Base-by-base conservation (phyloP, 2,329 filamentous ascomycete species). In the Thielaviopsis populi region DNA sequence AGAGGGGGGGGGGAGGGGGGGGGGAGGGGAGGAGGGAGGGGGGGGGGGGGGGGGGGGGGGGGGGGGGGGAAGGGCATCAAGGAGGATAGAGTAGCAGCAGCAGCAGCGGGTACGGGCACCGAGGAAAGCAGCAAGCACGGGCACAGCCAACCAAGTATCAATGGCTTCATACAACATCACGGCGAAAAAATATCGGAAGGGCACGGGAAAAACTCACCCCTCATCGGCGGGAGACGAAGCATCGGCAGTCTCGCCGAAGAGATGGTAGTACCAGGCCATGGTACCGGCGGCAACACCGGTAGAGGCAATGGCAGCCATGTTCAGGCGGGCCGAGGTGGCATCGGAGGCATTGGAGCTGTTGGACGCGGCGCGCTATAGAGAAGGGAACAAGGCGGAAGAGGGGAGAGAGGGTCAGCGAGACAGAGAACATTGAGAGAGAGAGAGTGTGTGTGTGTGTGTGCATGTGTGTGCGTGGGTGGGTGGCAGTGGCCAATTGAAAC, bases 251-350 rank as follows among this genome's bases (percentile, higher is more conserved):
- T 89, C 84, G 73, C 91, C 94, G 77, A 95, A 97, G 71, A 95
- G 86, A 78, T 96, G 90, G 77, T 92, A 95, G 80, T 96, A 97
- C 91, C 91, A 97, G 71, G 89, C 91, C 72, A 92, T 85, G 70
- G 92, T 92, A 72, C 91, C 91, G 76, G 89, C 80, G 71, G 92
- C 90, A 73, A 91, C 82, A 71, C 87, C 84, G 71, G 91, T 96
- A 71, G 94, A 91, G 74, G 88, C 89, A 72, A 85, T 83, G 73
- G 89, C 90, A 74, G 91, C 88, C 72, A 91, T 81, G 78, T 92
- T 96, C 76, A 94, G 81, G 77, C 86, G 86, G 77, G 88, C 86
- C 71, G 88, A 81, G 72, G 89, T 87, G 68, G 76, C 74, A 73
- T 86, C 83, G 75, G 83, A 80, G 75, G 87, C 83, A 75, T 83